Evolutionary conservation across 441 rosid genomes (phyloP).

Genomic region (Flueggea neowawraea): DNA sequence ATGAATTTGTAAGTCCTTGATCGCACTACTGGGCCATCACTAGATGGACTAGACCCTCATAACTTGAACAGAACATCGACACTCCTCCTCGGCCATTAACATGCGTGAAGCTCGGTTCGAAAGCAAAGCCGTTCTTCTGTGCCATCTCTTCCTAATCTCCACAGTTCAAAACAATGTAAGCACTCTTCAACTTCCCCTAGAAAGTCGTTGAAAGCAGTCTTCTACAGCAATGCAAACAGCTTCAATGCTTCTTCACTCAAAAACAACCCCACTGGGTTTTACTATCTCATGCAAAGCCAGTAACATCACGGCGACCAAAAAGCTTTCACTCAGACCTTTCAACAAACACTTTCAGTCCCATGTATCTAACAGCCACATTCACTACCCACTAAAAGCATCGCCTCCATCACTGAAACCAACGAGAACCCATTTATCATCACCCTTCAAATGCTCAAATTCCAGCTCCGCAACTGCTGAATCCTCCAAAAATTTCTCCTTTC

Average conservation of each 20-base stretch:
- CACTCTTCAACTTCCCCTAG: not conserved
- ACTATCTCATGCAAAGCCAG: not conserved
- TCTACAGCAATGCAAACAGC: constrained; percentile 46
- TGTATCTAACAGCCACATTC: constrained; percentile 6
- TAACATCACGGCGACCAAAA: not conserved
- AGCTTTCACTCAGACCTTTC: constrained; percentile 54
- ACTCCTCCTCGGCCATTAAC: too few relatives aligned
- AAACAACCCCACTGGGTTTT: constrained; percentile 26
- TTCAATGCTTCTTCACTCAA: constrained; percentile 47
- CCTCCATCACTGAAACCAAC: constrained; percentile 2
- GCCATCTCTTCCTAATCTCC: too few relatives aligned
- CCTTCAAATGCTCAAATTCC: constrained; percentile 51
- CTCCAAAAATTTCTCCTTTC: constrained; percentile 30
- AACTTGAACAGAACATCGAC: too few relatives aligned
- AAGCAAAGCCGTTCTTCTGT: too few relatives aligned
- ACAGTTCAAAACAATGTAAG: too few relatives aligned
- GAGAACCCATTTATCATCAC: constrained; percentile 24
- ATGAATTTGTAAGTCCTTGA: too few relatives aligned
- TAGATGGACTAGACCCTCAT: too few relatives aligned
- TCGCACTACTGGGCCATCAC: too few relatives aligned
- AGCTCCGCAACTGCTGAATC: constrained; percentile 31
- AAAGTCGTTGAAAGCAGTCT: not conserved
- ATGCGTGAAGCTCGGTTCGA: too few relatives aligned
- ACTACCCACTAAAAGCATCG: constrained; percentile 15
- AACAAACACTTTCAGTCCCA: constrained; percentile 47